Conservation (phyloP, 305 asterid genomes). For the Fraxinus paxiana region DNA sequence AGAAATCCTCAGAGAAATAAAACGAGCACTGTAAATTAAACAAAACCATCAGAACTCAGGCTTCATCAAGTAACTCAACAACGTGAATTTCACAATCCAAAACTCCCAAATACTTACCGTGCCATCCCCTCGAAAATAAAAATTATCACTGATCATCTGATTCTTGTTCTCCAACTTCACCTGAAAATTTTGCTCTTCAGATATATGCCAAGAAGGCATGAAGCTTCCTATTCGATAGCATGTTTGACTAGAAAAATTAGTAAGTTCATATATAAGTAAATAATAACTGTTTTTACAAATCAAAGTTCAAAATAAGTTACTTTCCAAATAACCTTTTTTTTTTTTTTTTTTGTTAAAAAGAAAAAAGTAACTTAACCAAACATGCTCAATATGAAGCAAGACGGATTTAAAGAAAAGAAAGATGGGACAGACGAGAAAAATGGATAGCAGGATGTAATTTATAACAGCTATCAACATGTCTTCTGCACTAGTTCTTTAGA, state of each 20-base stretch:
- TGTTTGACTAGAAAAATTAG: background rate
- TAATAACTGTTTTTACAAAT: background rate
- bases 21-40: constrained; percentile 55
- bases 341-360: background rate
- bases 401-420: background rate
- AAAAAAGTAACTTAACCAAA: background rate
- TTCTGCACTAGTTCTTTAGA: background rate
- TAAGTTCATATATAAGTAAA: background rate
- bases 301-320: background rate
- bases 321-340: background rate
- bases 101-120: constrained; percentile 51
- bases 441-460: background rate
- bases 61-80: constrained; percentile 13
- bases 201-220: constrained; percentile 17
- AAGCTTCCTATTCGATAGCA: constrained; percentile 11
- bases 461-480: background rate
- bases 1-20: constrained; percentile 60
- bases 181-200: constrained; percentile 36
- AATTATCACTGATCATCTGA: constrained; percentile 68
- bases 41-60: constrained; percentile 12
- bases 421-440: background rate
- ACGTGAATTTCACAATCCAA: constrained; percentile 5
- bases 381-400: background rate
- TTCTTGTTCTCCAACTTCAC: constrained; percentile 62
- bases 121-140: constrained; percentile 71